phyloP scores from a whole-genome alignment of 2,329 filamentous ascomycete genomes.

The Periconia macrospinosa region DNA sequence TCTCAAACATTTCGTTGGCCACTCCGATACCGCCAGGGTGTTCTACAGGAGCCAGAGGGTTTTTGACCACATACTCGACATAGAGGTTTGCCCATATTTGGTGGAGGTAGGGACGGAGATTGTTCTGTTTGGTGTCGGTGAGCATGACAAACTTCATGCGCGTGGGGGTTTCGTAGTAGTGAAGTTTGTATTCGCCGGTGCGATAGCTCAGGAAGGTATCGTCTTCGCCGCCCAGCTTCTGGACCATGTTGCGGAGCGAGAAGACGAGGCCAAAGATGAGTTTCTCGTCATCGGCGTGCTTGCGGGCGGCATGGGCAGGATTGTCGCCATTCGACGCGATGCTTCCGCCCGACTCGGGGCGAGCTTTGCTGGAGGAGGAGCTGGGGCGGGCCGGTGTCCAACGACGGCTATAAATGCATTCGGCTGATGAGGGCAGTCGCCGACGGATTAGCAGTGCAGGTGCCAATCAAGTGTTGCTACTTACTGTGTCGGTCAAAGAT shows the following conservation, averaged over 20 bases:
- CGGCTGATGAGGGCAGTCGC: constrained; percentile 63
- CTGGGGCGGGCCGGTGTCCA: constrained; percentile 66
- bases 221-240: constrained; percentile 90
- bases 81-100: constrained; percentile 99
- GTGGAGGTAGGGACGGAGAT: constrained; percentile 91
- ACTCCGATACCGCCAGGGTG: constrained; percentile 65
- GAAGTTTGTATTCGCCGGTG: constrained; percentile 94
- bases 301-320: constrained; percentile 21
- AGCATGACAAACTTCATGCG: constrained; percentile 96
- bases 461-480: constrained; percentile 24
- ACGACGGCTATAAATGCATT: constrained; percentile 92
- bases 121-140: constrained; percentile 84
- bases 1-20: constrained; percentile 66
- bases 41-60: constrained; percentile 63
- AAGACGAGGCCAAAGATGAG: constrained; percentile 97
- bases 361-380: constrained; percentile 50
- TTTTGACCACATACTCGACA: constrained; percentile 83
- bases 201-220: constrained; percentile 92
- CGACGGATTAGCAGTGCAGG: constrained; percentile 17
- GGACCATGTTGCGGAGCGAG: constrained; percentile 93
- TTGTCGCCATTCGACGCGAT: constrained; percentile 48
- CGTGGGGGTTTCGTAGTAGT: constrained; percentile 98
- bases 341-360: constrained; percentile 54
- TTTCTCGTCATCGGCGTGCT: constrained; percentile 83
- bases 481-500: constrained; percentile 98